Evolutionary conservation across 164 flowering plant genomes (phyloP).

Genomic region (Kingdonia uniflora): DNA sequence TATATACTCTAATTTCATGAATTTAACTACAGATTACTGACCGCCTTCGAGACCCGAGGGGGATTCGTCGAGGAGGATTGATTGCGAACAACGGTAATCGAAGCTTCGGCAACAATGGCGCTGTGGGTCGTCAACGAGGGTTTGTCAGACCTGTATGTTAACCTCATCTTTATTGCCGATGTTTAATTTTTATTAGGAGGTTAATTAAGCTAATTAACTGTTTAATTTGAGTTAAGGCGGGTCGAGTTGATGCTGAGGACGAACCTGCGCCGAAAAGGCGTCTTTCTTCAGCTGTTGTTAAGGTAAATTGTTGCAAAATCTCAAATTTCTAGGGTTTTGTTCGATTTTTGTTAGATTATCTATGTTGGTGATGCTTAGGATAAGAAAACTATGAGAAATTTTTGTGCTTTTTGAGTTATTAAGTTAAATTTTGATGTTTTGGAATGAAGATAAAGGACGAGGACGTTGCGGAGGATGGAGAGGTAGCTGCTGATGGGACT

Average conservation of each 20-base stretch:
- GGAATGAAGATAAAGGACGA: constrained; percentile 65
- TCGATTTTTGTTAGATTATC: no score
- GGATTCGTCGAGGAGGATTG: constrained; percentile 64
- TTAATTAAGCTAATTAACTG: constrained; percentile 1
- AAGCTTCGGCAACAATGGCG: constrained; percentile 33
- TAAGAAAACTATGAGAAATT: no score
- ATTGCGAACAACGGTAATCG: constrained; percentile 28
- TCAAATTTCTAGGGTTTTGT: no score
- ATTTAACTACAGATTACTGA: constrained; percentile 53
- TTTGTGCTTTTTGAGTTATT: background rate
- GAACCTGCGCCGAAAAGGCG: constrained; percentile 75
- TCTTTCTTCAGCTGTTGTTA: constrained; percentile 84
- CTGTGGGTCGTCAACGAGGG: constrained; percentile 39
- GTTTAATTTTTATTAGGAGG: background rate
- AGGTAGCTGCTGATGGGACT: constrained; percentile 24
- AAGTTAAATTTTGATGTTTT: background rate
- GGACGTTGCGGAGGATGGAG: constrained; percentile 48
- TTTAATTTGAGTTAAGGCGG: constrained; percentile 34
- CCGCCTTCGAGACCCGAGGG: constrained; percentile 89
- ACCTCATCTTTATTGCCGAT: background rate
- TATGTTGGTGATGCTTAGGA: no score
- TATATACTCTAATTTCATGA: background rate
- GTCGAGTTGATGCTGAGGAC: constrained; percentile 48
- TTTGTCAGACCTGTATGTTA: constrained; percentile 48
- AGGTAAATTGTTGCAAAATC: constrained; percentile 27